Percentiles rank a stretch among this genome's conserved stretches.
These are phyloP conservation scores for Neocucurbitaria cava DNA, from an alignment of 2,329 filamentous ascomycete species.

Conservation along the genomic window DNA sequence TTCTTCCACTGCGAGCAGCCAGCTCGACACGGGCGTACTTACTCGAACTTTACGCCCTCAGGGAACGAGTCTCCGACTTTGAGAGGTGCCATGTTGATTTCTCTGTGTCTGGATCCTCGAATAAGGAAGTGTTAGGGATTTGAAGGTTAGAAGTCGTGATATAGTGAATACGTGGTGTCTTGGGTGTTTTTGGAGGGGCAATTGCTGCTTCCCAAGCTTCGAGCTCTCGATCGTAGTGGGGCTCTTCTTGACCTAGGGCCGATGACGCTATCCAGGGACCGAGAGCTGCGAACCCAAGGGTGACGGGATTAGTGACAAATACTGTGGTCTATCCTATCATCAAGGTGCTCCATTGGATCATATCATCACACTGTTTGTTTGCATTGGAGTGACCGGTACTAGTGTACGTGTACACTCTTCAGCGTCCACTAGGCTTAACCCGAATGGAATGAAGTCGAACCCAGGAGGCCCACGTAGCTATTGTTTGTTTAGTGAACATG, in stretches of 20 bases:
- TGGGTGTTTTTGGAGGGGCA: constrained; percentile 14
- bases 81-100: constrained; percentile 66
- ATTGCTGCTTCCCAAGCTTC: constrained; percentile 18
- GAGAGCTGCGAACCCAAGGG: constrained; percentile 2
- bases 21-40: constrained; percentile 41
- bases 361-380: background rate
- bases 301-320: constrained; percentile 20
- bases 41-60: constrained; percentile 78
- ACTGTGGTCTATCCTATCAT: constrained; percentile 18
- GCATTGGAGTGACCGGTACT: background rate
- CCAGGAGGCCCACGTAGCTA: too few species aligned
- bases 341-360: background rate
- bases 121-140: background rate
- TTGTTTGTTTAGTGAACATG: too few species aligned
- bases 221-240: constrained; percentile 25
- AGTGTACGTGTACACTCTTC: background rate
- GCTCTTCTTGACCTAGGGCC: constrained; percentile 3
- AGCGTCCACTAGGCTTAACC: background rate
- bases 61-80: constrained; percentile 86
- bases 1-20: too few species aligned
- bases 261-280: constrained; percentile 20
- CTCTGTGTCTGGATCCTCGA: constrained; percentile 4
- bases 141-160: too few species aligned
- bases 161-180: too few species aligned
- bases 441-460: background rate